Conservation (phyloP, 192 early-diverging fungal species). For the Gryganskiella cystojenkinii region DNA sequence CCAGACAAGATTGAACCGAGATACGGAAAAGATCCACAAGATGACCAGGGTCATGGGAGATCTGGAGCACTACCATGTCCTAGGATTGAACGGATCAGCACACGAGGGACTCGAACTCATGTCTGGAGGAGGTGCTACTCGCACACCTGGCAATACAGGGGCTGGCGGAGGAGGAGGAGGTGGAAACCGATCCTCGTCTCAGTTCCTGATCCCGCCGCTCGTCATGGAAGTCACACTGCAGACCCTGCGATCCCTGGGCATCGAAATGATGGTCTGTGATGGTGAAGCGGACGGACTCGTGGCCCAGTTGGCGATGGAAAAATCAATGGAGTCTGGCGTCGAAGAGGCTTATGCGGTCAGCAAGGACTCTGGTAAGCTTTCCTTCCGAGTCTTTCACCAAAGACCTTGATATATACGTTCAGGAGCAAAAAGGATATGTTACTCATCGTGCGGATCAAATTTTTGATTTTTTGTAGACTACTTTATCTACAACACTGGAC, state of each 20-base stretch:
- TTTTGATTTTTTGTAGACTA: slow-evolving; percentile 44
- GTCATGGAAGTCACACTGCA: slow-evolving; percentile 57
- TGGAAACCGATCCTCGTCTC: slow-evolving; percentile 29
- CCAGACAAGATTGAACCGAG: slow-evolving; percentile 51
- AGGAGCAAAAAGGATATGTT: too few relatives aligned
- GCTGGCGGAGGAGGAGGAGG: neutral
- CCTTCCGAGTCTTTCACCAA: too few relatives aligned
- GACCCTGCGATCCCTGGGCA: slow-evolving; percentile 46
- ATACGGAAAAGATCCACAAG: slow-evolving; percentile 57
- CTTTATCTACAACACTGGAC: slow-evolving; percentile 54
- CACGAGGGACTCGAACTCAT: neutral
- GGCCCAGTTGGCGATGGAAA: slow-evolving; percentile 49
- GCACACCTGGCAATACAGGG: neutral
- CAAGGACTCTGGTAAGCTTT: slow-evolving; percentile 54
- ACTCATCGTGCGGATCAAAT: neutral
- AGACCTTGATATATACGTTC: too few relatives aligned
- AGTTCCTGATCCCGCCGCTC: slow-evolving; percentile 60
- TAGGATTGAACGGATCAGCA: neutral
- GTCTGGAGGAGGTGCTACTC: neutral
- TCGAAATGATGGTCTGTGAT: slow-evolving; percentile 51
- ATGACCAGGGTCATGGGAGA: slow-evolving; percentile 24
- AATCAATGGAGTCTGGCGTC: slow-evolving; percentile 21
- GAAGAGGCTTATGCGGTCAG: slow-evolving; percentile 58
- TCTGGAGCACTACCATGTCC: slow-evolving; percentile 34
- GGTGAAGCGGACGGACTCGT: slow-evolving; percentile 61